A percentile compares a stretch with the other conserved stretches of the same genome.
Evolutionary conservation across 192 early-diverging fungal genomes (phyloP).

Genomic region (Geranomyces michiganensis): DNA sequence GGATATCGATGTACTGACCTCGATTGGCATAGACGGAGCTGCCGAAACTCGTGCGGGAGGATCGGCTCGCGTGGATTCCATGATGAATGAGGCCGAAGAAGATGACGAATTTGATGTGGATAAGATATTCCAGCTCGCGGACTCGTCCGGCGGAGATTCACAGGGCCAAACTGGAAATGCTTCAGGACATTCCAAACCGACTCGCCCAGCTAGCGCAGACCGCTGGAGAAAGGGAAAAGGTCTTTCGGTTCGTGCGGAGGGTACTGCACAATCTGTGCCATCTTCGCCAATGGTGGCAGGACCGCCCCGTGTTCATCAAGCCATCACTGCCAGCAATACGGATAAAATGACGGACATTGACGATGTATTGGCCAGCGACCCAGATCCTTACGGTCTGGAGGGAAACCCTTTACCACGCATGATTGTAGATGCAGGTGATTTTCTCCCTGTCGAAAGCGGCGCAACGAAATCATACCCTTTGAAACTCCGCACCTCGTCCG

Average conservation of each 20-base stretch:
- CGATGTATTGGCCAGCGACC: slow-evolving; percentile 20
- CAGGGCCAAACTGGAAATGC: background rate
- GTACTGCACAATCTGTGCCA: background rate
- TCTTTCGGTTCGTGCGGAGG: background rate
- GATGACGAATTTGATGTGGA: slow-evolving; percentile 20
- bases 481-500: background rate
- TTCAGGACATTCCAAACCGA: background rate
- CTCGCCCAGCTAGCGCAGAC: background rate
- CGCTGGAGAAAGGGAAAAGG: background rate
- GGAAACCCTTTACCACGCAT: background rate
- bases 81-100: background rate
- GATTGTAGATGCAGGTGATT: slow-evolving; percentile 21
- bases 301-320: background rate
- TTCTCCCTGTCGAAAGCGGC: background rate
- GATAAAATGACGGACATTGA: slow-evolving; percentile 23
- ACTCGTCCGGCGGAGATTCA: background rate
- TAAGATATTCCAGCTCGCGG: background rate
- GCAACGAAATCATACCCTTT: background rate
- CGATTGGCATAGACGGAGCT: background rate
- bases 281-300: background rate
- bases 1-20: slow-evolving; percentile 26
- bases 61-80: background rate
- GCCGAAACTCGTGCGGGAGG: background rate
- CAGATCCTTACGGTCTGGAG: slow-evolving; percentile 13
- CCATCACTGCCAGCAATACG: background rate